These are phyloP conservation scores for Saccharomycopsis vini DNA, from an alignment of 805 yeast species.

Conservation along the genomic window DNA sequence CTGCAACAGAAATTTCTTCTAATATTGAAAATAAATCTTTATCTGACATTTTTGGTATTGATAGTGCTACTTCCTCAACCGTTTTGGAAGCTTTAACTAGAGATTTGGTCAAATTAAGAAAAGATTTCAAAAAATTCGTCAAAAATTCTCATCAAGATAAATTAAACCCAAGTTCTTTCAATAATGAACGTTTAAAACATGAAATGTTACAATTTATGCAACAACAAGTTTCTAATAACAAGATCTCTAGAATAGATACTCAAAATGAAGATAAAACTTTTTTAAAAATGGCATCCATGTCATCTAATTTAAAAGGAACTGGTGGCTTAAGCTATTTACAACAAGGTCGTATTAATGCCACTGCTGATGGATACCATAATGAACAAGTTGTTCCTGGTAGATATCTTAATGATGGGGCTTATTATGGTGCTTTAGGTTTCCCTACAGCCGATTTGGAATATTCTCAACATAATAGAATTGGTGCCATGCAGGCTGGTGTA, in stretches of 20 bases:
- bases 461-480: neutral
- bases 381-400: conserved; percentile 62
- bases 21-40: neutral
- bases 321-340: conserved; percentile 70
- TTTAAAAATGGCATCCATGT: conserved; percentile 16
- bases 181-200: conserved; percentile 28
- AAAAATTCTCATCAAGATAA: conserved; percentile 40
- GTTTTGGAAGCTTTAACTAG: conserved; percentile 30
- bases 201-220: conserved; percentile 35
- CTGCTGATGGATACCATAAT: conserved; percentile 54
- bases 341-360: conserved; percentile 56
- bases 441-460: conserved; percentile 25
- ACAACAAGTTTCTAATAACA: conserved; percentile 17
- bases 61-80: conserved; percentile 23
- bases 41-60: conserved; percentile 15
- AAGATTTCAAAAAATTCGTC: conserved; percentile 48
- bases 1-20: neutral
- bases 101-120: conserved; percentile 38
- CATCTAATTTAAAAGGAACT: conserved; percentile 44
- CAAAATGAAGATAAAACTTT: conserved; percentile 4
- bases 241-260: conserved; percentile 2
- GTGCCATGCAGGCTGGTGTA: conserved; percentile 28
- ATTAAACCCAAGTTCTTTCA: conserved; percentile 24
- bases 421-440: conserved; percentile 52
- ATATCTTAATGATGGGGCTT: conserved; percentile 34